A percentile compares a stretch with the other conserved stretches of the same genome.
Conservation (phyloP, 495 filamentous ascomycete species). For the Neurospora sp. region DNA sequence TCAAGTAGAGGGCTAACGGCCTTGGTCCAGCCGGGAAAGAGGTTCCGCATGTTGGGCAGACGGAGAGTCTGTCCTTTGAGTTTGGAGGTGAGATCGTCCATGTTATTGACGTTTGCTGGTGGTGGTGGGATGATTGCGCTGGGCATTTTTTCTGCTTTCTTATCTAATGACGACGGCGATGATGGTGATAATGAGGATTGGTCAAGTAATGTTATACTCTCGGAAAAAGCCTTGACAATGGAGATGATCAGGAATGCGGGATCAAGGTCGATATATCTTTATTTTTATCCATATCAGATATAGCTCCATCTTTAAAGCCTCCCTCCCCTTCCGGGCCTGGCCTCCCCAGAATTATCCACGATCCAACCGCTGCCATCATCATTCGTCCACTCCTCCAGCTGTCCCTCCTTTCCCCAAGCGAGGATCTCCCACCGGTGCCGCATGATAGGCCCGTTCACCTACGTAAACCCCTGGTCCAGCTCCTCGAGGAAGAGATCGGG, state of each 20-base stretch:
- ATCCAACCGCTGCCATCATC: conserved; percentile 7
- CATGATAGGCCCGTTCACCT: not conserved
- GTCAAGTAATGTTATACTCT: not conserved
- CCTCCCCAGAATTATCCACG: conserved; percentile 4
- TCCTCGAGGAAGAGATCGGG: not conserved
- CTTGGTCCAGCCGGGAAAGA: not conserved
- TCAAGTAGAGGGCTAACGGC: not conserved
- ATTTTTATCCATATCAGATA: not conserved
- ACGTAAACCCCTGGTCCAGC: not conserved
- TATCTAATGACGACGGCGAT: not conserved
- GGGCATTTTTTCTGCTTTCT: not conserved
- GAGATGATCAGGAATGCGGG: not conserved
- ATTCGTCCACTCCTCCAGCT: conserved; percentile 11
- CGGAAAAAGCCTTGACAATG: not conserved
- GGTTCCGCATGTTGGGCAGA: not conserved
- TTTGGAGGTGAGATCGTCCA: not conserved
- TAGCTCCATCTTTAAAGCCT: not conserved
- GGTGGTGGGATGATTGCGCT: not conserved
- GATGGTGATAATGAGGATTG: not conserved
- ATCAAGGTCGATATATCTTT: not conserved
- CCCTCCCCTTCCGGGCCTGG: not conserved
- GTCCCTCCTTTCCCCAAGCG: conserved; percentile 10
- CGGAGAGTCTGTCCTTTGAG: not conserved
- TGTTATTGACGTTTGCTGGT: not conserved
- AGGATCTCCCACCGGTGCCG: conserved; percentile 2